phyloP scores from a whole-genome alignment of 2,329 filamentous ascomycete species.

The Aspergillus costaricaensis region DNA sequence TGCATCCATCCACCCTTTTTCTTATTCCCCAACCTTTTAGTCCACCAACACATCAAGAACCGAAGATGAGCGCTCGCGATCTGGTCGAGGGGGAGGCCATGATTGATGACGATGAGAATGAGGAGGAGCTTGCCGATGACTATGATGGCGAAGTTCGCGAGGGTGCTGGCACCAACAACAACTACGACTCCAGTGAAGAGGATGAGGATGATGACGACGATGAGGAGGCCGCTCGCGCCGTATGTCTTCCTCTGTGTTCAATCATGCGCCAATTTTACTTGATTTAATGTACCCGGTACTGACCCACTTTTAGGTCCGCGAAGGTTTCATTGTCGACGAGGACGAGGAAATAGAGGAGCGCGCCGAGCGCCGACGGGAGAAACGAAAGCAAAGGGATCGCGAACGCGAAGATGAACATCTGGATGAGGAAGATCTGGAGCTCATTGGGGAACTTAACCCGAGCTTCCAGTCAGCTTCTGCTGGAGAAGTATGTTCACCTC shows the following conservation, averaged over 20 bases:
- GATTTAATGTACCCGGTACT: slow-evolving; percentile 7
- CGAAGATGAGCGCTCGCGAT: slow-evolving; percentile 62
- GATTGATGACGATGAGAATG: slow-evolving; percentile 80
- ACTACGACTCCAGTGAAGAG: slow-evolving; percentile 86
- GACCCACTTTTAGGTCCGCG: slow-evolving; percentile 65
- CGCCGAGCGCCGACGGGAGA: slow-evolving; percentile 62
- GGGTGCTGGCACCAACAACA: slow-evolving; percentile 43
- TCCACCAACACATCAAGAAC: slow-evolving; percentile 6
- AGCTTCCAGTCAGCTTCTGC: slow-evolving; percentile 68
- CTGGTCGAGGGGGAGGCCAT: slow-evolving; percentile 84
- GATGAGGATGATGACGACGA: slow-evolving; percentile 92
- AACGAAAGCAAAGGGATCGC: slow-evolving; percentile 78
- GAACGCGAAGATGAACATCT: slow-evolving; percentile 81
- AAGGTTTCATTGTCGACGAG: slow-evolving; percentile 95
- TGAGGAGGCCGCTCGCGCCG: slow-evolving; percentile 76
- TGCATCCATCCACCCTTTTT: background rate
- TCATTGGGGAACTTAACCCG: slow-evolving; percentile 82
- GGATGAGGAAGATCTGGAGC: slow-evolving; percentile 92
- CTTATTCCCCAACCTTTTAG: slow-evolving; percentile 2
- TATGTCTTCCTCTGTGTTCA: slow-evolving; percentile 43
- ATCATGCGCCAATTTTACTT: background rate
- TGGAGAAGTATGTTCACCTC: slow-evolving; percentile 63
- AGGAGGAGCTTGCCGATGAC: slow-evolving; percentile 79
- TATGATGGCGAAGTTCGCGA: slow-evolving; percentile 58
- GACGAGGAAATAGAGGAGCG: slow-evolving; percentile 76